These are phyloP conservation scores for Ottelia alismoides DNA, from an alignment of 106 monocot species.

Conservation along the genomic window DNA sequence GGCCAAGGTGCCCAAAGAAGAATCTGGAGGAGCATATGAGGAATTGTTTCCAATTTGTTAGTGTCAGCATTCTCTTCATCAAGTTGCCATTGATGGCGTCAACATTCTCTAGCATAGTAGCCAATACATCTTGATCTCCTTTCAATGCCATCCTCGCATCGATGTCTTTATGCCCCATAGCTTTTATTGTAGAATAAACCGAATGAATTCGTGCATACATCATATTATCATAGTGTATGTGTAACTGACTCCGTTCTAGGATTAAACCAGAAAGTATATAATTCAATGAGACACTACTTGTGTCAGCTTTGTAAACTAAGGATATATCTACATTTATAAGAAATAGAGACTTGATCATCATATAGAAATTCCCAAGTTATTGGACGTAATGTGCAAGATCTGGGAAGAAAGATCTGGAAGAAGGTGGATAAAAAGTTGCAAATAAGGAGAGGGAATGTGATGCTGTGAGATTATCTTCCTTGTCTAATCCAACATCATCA, in stretches of 20 bases:
- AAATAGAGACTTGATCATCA: conserved; percentile 60
- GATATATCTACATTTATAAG: conserved; percentile 76
- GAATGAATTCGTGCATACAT: conserved; percentile 79
- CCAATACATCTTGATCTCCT: conserved; percentile 59
- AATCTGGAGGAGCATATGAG: too few species aligned
- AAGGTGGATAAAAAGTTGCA: conserved; percentile 62
- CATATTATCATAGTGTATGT: conserved; percentile 74
- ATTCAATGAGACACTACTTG: conserved; percentile 34
- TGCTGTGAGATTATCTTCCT: conserved; percentile 64
- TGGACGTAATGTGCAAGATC: conserved; percentile 38
- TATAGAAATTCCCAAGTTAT: conserved; percentile 56
- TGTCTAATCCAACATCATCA: conserved; percentile 40
- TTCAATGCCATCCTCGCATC: conserved; percentile 68
- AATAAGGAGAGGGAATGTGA: conserved; percentile 61
- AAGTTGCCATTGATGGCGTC: conserved; percentile 64
- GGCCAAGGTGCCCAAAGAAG: too few species aligned
- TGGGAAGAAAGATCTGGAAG: conserved; percentile 51
- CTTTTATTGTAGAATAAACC: conserved; percentile 54
- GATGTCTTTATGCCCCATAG: conserved; percentile 45
- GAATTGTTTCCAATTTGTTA: too few species aligned
- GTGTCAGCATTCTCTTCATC: conserved; percentile 60
- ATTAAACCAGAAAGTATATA: conserved; percentile 57
- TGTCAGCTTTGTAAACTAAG: conserved; percentile 71
- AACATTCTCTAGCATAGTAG: conserved; percentile 64
- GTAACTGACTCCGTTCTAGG: conserved; percentile 41